Conservation (phyloP, 225 moss, liverwort and hornwort genomes). For the Anthoceros angustus region DNA sequence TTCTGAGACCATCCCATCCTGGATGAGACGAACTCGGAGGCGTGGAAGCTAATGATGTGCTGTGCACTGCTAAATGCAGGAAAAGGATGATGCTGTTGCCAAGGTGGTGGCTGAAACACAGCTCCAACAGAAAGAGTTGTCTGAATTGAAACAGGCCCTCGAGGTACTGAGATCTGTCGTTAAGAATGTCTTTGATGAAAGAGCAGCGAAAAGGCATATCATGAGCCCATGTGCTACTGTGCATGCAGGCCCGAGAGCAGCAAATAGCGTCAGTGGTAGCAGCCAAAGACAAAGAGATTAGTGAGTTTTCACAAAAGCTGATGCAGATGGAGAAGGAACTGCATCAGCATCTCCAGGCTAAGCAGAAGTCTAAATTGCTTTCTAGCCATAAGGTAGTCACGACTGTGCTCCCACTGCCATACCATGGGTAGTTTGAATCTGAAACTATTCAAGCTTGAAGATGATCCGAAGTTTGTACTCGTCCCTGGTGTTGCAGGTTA, state of each 20-base stretch:
- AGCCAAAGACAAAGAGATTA: background rate
- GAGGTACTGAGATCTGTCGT: background rate
- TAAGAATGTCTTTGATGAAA: background rate
- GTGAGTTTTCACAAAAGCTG: background rate
- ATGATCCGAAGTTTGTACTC: background rate
- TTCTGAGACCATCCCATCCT: background rate
- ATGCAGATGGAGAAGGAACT: background rate
- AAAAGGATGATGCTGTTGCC: background rate
- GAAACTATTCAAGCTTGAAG: too few species aligned
- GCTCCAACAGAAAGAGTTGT: background rate
- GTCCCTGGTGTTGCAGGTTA: background rate
- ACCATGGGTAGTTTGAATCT: too few species aligned
- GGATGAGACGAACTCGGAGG: too few species aligned
- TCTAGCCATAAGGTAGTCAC: background rate
- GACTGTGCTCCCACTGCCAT: background rate
- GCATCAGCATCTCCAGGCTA: background rate
- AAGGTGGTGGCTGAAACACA: background rate
- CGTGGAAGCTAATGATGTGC: too few species aligned
- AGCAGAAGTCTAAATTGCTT: background rate
- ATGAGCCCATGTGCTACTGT: background rate
- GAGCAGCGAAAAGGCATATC: background rate
- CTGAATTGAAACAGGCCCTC: background rate
- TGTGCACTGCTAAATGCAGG: background rate
- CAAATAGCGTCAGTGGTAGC: background rate
- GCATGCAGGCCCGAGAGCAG: background rate